Percentiles rank a stretch among this genome's conserved stretches.
Evolutionary conservation across 2,329 filamentous ascomycete species (phyloP).

Genomic region (Emergomyces pasteurianus): DNA sequence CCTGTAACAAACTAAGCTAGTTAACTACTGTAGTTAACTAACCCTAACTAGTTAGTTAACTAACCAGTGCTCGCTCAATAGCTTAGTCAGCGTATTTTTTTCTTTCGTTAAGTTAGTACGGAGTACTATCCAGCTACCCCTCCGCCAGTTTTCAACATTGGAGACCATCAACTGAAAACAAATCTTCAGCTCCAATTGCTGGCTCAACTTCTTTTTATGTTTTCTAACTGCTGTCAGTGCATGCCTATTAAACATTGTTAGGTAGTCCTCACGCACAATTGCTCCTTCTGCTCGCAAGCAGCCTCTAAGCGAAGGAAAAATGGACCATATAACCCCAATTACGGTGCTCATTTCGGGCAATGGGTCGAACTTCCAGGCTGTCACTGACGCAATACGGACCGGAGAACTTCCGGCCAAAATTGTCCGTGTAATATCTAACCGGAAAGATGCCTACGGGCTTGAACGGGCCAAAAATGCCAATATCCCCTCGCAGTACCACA

Average conservation of each 20-base stretch:
- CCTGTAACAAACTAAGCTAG: too few relatives aligned
- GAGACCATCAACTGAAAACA: not conserved
- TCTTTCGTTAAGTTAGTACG: too few relatives aligned
- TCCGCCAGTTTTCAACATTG: not conserved
- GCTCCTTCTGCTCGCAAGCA: not conserved
- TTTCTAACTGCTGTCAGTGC: not conserved
- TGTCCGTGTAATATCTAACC: constrained; percentile 54
- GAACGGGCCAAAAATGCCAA: constrained; percentile 45
- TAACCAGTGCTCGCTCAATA: too few relatives aligned
- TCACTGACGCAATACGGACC: constrained; percentile 50
- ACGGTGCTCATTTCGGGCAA: constrained; percentile 61
- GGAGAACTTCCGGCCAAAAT: constrained; percentile 41
- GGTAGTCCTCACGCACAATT: not conserved
- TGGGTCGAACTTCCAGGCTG: constrained; percentile 67
- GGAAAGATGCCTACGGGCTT: constrained; percentile 53
- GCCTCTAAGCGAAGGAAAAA: not conserved
- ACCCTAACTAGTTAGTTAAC: too few relatives aligned
- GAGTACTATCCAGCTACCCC: too few relatives aligned
- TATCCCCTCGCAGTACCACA: constrained; percentile 71
- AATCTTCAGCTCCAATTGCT: not conserved
- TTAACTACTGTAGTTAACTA: too few relatives aligned
- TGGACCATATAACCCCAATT: constrained; percentile 36
- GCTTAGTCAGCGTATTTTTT: not conserved
- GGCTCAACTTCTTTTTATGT: not conserved
- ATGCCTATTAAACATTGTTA: not conserved